Base-by-base conservation (phyloP, 2,329 filamentous ascomycete genomes). In the Ramularia collo-cygni region DNA sequence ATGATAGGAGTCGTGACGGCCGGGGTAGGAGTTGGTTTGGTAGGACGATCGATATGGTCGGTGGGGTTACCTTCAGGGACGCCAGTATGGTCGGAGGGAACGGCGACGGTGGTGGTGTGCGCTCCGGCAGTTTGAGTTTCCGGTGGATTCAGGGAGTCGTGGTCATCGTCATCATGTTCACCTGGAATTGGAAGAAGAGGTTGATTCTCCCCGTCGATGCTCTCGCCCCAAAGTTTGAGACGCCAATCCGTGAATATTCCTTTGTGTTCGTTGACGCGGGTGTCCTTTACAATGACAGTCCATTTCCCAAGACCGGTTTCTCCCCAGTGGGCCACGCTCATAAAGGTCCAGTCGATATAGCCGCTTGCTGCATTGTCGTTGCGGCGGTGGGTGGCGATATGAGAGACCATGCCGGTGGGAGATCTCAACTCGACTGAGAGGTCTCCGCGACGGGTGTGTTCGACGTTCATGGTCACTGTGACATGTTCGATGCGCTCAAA, bases 261-360 rank as follows among this genome's bases (percentile, higher is more conserved):
- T 4, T 70, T 78, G 62, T 83, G 70, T 4, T 83, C 74, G 59
- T 98, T 95, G 44, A 82, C 74, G 13, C 77, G 70, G 14, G 83
- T 83, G 60, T 98, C 92, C 55, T 88, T 92, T 56, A 96, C 79
- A 36, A 95, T 70, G 28, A 98, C 74, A 0, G 84, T 94, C 92
- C 92, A 98, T 15, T 77, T 89, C 37, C 92, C 92, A 42, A 89
- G 64, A 43, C 88, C 89, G 30, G 75, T 74, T 64, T 98, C 92
- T 35, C 92, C 92, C 87, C 89, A 98, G 62, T 98, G 92, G 48
- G 82, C 89, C 27, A 98, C 92, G 46, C 83, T 93, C 92, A 98
- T 98, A 57, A 98, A 98, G 0, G 90, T 96, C 92, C 92, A 98
- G 65, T 96, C 87, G 27, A 81, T 69, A 61, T 96, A 98, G 7